Base-by-base conservation (phyloP, 2,329 filamentous ascomycete species). In the Alternaria sp. region DNA sequence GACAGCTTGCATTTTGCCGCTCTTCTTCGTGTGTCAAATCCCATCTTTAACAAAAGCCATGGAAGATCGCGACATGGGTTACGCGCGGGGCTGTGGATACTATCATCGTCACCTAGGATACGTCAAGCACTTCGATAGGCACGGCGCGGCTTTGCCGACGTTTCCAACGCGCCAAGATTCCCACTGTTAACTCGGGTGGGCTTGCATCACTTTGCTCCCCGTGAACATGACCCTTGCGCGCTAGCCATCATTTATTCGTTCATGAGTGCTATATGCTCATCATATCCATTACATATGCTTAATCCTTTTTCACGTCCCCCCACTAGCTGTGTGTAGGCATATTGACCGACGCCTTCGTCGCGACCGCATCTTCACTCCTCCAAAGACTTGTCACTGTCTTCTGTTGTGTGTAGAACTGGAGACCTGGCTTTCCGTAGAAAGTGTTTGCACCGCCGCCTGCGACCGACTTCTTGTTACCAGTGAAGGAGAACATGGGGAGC, bases 361-460 rank as follows among this genome's bases (percentile, higher is more conserved):
- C 90, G 52, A 96, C 87, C 1, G 93, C 94, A 83, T 97, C 94
- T 75, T 94, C 89, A 65, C 87, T 89, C 76, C 89, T 89, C 96
- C 96, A 99, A 79, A 96, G 83, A 70, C 93, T 91, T 57, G 96
- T 99, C 52, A 99, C 96, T 3, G 96, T 99, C 91, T 99, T 98
- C 77, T 92, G 88, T 83, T 98, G 96, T 4, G 96, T 99, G 82
- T 97, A 98, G 79, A 99, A 99, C 78, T 92, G 90, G 78, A 99
- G 82, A 23, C 95, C 96, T 1, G 93, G 93, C 81, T 92, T 91
- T 70, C 96, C 96, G 82, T 99, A 99, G 80, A 99, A 98, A 15
- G 93, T 97, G 83, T 88, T 97, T 40, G 92, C 91, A 65, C 96
- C 95, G 56, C 94, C 94, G 58, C 95, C 96, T 1, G 96, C 96